Evolutionary conservation across 106 monocot genomes (phyloP).

Genomic region (Narthecium ossifragum): DNA sequence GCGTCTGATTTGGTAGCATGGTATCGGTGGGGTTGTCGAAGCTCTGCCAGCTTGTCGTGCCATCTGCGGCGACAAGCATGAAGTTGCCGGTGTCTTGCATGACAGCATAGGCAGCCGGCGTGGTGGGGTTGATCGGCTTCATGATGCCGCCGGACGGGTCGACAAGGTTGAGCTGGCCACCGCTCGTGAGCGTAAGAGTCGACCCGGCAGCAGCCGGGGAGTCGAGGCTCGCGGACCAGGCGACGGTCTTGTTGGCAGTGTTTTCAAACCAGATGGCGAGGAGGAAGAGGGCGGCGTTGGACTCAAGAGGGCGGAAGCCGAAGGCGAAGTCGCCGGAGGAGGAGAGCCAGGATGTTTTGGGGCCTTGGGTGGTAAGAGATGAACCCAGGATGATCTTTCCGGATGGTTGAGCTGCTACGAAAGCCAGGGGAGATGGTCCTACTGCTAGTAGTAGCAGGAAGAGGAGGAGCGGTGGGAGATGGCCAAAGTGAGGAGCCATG

Average conservation of each 20-base stretch:
- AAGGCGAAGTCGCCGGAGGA: conserved; percentile 53
- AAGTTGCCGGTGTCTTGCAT: conserved; percentile 45
- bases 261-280: conserved; percentile 38
- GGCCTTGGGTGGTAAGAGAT: conserved; percentile 14
- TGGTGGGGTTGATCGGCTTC: conserved; percentile 1
- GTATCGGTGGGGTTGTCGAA: conserved; percentile 26
- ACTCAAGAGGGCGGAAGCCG: conserved; percentile 26
- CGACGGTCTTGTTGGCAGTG: conserved; percentile 19
- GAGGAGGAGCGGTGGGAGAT: not conserved
- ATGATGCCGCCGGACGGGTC: conserved; percentile 1
- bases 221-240: conserved; percentile 25
- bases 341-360: conserved; percentile 19
- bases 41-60: conserved; percentile 4
- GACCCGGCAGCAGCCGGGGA: not conserved
- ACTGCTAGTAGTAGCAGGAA: not conserved
- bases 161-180: conserved; percentile 12
- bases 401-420: conserved; percentile 1
- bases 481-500: too few relatives aligned
- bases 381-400: conserved; percentile 23
- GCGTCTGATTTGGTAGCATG: conserved; percentile 19
- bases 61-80: conserved; percentile 5
- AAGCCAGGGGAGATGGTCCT: not conserved
- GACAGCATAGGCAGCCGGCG: conserved; percentile 1
- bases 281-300: conserved; percentile 20
- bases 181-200: not conserved